Evolutionary conservation across 228 moss, liverwort and hornwort genomes (phyloP).

Genomic region (Sphagnum fallax): DNA sequence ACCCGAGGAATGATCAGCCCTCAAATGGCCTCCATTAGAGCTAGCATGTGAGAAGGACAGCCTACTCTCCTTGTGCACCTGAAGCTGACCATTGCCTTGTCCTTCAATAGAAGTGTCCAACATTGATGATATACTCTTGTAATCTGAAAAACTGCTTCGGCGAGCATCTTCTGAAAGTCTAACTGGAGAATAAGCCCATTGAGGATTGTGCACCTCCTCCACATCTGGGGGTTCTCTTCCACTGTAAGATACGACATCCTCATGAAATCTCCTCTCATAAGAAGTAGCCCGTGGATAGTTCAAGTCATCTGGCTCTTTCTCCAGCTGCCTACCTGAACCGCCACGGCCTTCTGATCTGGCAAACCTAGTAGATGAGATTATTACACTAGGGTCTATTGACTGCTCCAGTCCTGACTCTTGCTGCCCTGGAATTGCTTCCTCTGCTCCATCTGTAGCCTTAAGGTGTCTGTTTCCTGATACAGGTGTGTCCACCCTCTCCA

Average conservation of each 20-base stretch:
- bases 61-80: conserved; percentile 3
- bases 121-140: conserved; percentile 14
- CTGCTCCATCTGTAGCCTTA: conserved; percentile 17
- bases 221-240: conserved; percentile 12
- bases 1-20: conserved; percentile 2
- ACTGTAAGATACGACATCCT: conserved; percentile 5
- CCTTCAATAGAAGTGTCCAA: conserved; percentile 27
- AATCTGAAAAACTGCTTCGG: conserved; percentile 24
- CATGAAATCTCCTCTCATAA: conserved; percentile 2
- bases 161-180: conserved; percentile 20
- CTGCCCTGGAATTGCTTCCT: conserved; percentile 13
- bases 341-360: conserved; percentile 18
- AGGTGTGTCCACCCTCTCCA: neutral
- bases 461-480: conserved; percentile 18
- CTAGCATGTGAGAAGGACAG: neutral
- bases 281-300: conserved; percentile 20
- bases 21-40: neutral
- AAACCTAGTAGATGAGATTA: conserved; percentile 22
- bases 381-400: conserved; percentile 10
- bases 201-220: conserved; percentile 3
- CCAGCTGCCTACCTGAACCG: conserved; percentile 8
- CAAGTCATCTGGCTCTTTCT: conserved; percentile 24
- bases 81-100: conserved; percentile 19
- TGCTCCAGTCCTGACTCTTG: conserved; percentile 9
- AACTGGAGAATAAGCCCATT: conserved; percentile 13